phyloP scores from a whole-genome alignment of 352 stramenopile species.

The Halophytophthora batemanensis region DNA sequence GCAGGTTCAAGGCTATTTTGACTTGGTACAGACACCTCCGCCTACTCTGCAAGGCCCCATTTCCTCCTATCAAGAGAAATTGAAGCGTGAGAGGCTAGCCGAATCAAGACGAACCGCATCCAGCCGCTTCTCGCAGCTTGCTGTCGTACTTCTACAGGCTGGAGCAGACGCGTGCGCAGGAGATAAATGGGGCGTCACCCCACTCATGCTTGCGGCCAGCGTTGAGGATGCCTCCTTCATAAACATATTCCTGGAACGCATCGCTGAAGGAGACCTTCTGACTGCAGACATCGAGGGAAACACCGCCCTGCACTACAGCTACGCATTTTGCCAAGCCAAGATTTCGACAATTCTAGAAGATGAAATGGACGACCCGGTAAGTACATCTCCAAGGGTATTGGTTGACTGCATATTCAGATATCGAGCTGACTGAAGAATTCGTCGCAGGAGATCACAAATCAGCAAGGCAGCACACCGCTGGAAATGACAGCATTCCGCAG shows the following conservation, averaged over 20 bases:
- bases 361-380: constrained; percentile 28
- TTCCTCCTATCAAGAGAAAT: constrained; percentile 2
- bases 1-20: constrained; percentile 34
- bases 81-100: constrained; percentile 8
- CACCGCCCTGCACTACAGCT: constrained; percentile 61
- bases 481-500: constrained; percentile 35
- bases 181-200: constrained; percentile 62
- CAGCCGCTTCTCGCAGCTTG: constrained; percentile 34
- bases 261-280: constrained; percentile 17
- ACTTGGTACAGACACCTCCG: constrained; percentile 11
- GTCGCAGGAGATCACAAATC: constrained; percentile 38
- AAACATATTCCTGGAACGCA: constrained; percentile 32
- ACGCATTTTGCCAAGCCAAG: constrained; percentile 54
- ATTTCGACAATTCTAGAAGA: constrained; percentile 46
- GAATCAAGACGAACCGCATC: constrained; percentile 11
- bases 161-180: constrained; percentile 15
- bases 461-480: constrained; percentile 32
- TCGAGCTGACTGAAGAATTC: constrained; percentile 1
- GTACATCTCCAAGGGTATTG: neutral
- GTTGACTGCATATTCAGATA: neutral
- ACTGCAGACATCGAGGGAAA: constrained; percentile 41
- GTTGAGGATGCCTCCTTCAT: constrained; percentile 32
- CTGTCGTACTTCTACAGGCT: constrained; percentile 30
- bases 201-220: constrained; percentile 54
- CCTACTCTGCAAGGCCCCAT: neutral